Evolutionary conservation across 2,329 filamentous ascomycete species (phyloP).

Genomic region (Ramularia collo-cygni): DNA sequence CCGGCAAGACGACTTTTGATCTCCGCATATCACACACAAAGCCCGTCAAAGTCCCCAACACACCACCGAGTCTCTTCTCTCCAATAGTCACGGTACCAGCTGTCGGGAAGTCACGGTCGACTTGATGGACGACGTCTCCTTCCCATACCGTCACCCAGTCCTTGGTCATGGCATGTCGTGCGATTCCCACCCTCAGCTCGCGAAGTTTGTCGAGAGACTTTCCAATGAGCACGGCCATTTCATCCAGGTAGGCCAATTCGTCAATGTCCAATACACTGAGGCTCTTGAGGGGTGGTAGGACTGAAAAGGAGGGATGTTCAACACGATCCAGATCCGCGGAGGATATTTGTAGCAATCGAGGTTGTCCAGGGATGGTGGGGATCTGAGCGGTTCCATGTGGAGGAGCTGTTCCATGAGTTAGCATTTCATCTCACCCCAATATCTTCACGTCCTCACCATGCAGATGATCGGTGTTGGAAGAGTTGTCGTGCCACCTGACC

Average conservation of each 20-base stretch:
- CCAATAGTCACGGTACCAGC: conserved; percentile 43
- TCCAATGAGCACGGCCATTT: conserved; percentile 71
- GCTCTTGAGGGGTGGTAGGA: conserved; percentile 66
- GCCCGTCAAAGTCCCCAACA: conserved; percentile 62
- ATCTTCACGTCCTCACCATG: no score
- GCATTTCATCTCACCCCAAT: no score
- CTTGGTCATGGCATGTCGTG: conserved; percentile 45
- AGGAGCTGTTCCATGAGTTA: no score
- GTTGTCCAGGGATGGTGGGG: no score
- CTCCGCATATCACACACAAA: conserved; percentile 55
- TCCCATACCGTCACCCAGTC: conserved; percentile 60
- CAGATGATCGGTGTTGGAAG: conserved; percentile 28
- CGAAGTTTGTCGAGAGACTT: conserved; percentile 59
- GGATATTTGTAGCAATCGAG: no score
- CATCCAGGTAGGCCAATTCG: conserved; percentile 73
- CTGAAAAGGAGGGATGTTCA: conserved; percentile 73
- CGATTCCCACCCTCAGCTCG: conserved; percentile 69
- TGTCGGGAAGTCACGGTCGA: conserved; percentile 55
- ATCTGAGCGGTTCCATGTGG: no score
- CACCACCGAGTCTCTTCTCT: conserved; percentile 59
- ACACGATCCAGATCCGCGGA: conserved; percentile 46
- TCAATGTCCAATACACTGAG: conserved; percentile 75
- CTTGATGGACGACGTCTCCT: conserved; percentile 54
- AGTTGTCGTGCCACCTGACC: conserved; percentile 79
- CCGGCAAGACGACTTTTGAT: conserved; percentile 21